Evolutionary conservation across 2,329 filamentous ascomycete species (phyloP).

Genomic region (Neofusicoccum ribis): DNA sequence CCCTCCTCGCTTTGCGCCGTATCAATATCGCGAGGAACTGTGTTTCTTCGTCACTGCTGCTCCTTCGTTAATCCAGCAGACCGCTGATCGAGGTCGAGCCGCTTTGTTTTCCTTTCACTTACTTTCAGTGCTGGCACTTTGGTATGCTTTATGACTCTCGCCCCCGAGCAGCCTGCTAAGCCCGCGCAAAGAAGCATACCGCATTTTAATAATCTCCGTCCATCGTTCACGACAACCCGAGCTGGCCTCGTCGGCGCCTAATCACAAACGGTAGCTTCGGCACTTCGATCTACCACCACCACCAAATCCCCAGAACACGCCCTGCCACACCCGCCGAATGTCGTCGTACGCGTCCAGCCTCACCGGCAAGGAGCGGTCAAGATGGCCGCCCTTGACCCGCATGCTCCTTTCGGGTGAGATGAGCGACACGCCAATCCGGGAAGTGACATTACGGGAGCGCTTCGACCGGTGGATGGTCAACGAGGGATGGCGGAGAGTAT

Average conservation of each 20-base stretch:
- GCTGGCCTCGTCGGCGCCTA: constrained; percentile 15
- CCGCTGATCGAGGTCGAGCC: not conserved
- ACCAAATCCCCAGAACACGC: not conserved
- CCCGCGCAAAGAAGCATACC: not conserved
- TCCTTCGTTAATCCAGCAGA: not conserved
- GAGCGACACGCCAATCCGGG: constrained; percentile 70
- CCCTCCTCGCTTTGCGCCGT: not conserved
- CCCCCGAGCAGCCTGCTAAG: not conserved
- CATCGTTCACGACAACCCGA: constrained; percentile 1
- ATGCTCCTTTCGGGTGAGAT: constrained; percentile 83
- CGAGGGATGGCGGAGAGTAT: constrained; percentile 80
- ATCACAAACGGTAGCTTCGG: not conserved
- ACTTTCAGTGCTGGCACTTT: constrained; percentile 16
- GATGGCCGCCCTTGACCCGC: constrained; percentile 79
- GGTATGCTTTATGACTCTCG: not conserved
- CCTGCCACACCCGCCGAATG: not conserved
- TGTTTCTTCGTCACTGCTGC: not conserved
- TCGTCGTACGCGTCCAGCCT: constrained; percentile 27
- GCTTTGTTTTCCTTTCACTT: not conserved
- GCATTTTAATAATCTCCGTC: not conserved
- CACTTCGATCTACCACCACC: not conserved
- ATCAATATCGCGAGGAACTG: not conserved
- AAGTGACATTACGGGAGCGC: constrained; percentile 67
- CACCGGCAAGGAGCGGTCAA: constrained; percentile 62
- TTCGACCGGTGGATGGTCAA: constrained; percentile 90